Conservation (phyloP, 2,329 filamentous ascomycete genomes). For the Phaeophleospora eucalypticola region DNA sequence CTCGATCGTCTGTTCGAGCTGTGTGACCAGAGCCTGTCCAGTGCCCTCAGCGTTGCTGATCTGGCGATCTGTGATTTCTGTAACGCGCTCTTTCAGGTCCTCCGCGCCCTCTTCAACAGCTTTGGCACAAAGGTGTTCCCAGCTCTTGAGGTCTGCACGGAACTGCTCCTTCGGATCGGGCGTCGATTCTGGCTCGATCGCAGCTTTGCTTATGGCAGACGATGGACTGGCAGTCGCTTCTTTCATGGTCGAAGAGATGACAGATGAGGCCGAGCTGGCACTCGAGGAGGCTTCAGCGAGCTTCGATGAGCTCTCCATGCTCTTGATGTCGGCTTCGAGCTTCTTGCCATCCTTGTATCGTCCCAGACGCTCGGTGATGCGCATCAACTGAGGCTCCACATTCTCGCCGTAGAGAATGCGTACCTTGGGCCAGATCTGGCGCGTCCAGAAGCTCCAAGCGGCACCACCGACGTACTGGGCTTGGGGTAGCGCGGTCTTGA, state of each 20-base stretch:
- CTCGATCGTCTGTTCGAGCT: conserved; percentile 65
- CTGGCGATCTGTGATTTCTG: conserved; percentile 70
- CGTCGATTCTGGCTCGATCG: conserved; percentile 42
- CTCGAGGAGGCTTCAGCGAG: conserved; percentile 25
- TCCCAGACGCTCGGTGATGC: conserved; percentile 85
- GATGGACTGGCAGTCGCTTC: conserved; percentile 25
- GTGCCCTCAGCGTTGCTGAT: conserved; percentile 60
- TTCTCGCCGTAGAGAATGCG: conserved; percentile 81
- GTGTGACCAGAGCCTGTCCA: conserved; percentile 62
- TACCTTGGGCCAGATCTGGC: conserved; percentile 75
- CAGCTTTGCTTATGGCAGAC: conserved; percentile 19
- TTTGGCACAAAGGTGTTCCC: conserved; percentile 83
- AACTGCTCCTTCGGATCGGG: conserved; percentile 55
- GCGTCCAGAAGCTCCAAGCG: conserved; percentile 66
- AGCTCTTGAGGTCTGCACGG: conserved; percentile 70
- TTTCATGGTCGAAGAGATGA: conserved; percentile 25
- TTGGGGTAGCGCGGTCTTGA: conserved; percentile 68
- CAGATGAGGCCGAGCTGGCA: conserved; percentile 24
- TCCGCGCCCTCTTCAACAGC: conserved; percentile 80
- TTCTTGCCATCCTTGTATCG: conserved; percentile 65
- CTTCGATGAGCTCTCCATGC: conserved; percentile 43
- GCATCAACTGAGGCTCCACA: conserved; percentile 89
- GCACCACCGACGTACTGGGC: conserved; percentile 67
- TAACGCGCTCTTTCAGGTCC: conserved; percentile 59
- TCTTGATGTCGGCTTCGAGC: conserved; percentile 55